phyloP scores from a whole-genome alignment of 805 yeast genomes.

The Myxozyma kluyveri region DNA sequence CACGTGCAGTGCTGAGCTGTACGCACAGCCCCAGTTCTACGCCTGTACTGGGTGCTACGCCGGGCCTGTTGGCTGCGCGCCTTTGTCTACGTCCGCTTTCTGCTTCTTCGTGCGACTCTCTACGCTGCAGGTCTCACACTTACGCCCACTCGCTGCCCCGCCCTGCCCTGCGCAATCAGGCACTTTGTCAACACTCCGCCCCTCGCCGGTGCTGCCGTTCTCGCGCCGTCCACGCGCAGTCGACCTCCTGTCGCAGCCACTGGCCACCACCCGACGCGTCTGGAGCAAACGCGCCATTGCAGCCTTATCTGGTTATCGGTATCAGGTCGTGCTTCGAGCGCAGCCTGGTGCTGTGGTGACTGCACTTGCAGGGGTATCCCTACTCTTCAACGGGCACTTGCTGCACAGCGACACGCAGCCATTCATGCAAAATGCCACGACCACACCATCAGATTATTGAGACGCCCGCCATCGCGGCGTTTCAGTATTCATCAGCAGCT shows the following conservation, averaged over 20 bases:
- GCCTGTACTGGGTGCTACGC: background rate
- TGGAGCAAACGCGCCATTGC: no score
- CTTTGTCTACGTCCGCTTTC: background rate
- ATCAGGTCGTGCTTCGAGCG: no score
- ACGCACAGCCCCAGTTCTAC: no score
- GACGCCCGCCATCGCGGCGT: slow-evolving; percentile 28
- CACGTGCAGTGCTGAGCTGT: background rate
- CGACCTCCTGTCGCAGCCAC: no score
- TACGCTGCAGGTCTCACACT: background rate
- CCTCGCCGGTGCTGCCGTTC: background rate
- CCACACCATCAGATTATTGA: slow-evolving; percentile 17
- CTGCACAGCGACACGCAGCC: no score
- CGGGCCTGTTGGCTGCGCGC: background rate
- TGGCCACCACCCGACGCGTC: no score
- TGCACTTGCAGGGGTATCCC: slow-evolving; percentile 1
- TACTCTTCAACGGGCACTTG: background rate
- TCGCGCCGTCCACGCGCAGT: background rate
- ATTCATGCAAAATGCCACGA: slow-evolving; percentile 7
- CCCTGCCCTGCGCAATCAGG: background rate
- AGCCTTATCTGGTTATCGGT: no score
- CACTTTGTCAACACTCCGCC: background rate
- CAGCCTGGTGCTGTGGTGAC: no score
- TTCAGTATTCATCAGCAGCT: slow-evolving; percentile 22
- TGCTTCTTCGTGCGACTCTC: background rate
- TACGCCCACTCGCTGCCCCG: background rate